phyloP scores from a whole-genome alignment of 768 basidiomycete genomes.

The Inosperma sp. region DNA sequence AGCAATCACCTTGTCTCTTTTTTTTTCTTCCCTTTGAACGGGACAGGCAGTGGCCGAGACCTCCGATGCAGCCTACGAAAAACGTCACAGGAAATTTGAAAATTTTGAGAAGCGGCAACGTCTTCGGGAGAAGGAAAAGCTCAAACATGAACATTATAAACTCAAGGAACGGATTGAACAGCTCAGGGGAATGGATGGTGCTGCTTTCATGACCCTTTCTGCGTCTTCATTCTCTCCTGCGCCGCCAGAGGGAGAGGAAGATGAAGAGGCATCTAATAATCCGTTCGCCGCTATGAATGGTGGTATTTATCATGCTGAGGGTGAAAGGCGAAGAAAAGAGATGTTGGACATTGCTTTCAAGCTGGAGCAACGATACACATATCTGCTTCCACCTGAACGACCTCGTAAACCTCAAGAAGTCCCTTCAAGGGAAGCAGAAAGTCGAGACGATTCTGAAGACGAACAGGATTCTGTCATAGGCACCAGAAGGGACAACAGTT shows the following conservation, averaged over 20 bases:
- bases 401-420: conserved; percentile 34
- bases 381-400: conserved; percentile 67
- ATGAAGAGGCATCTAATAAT: conserved; percentile 21
- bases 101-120: conserved; percentile 81
- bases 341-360: conserved; percentile 66
- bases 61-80: conserved; percentile 76
- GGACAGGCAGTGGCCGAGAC: conserved; percentile 57
- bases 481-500: conserved; percentile 29
- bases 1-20: conserved; percentile 10
- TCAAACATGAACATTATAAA: conserved; percentile 89
- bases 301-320: conserved; percentile 45
- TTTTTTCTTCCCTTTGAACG: conserved; percentile 11
- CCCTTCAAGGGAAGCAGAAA: conserved; percentile 10
- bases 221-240: conserved; percentile 52
- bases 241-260: conserved; percentile 24
- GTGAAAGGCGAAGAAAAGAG: conserved; percentile 67
- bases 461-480: conserved; percentile 12
- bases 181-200: conserved; percentile 64
- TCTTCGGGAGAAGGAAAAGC: conserved; percentile 84
- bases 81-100: conserved; percentile 83
- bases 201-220: conserved; percentile 62
- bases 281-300: conserved; percentile 37
- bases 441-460: conserved; percentile 19
- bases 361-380: conserved; percentile 69
- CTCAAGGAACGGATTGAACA: conserved; percentile 87